Evolutionary conservation across 2,329 filamentous ascomycete species (phyloP), one percentile per base, ranked within the genome.

Genomic region (Rhynchosporium secalis): DNA sequence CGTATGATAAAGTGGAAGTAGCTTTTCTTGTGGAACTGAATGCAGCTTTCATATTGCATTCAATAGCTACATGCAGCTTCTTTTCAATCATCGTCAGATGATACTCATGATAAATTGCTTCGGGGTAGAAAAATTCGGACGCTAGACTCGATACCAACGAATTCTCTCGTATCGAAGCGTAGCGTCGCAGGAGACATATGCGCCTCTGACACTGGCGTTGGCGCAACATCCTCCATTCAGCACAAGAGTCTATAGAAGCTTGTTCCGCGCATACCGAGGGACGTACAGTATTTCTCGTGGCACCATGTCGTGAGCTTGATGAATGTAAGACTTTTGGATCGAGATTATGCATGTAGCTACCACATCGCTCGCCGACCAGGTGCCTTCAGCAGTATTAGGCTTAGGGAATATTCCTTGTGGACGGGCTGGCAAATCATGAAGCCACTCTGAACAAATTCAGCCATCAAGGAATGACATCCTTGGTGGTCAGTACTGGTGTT

Each of bases 1-100:
- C 28, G n/a, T 4, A 45, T 31, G 41, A 26, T 13, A 40, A 46
- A 15, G 40, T 46, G 54, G 13, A 56, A n/a, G 40, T 45, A 3
- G 15, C 28, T 15, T 56, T 45, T 36, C 38, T 56, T 45, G 45
- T 51, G 36, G 10, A 31, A 31, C 56, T 36, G 20, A 51, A 41
- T 49, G 56, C 56, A 33, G 31, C 46, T 41, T 38, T 59, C 56
- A 46, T 51, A 51, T 41, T 58, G 46, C 45, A 51, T 29, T 48
- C 46, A 59, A 59, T 58, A 29, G 28, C 10, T 51, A 29, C 26
- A 47, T 45, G 29, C 31, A 38, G 47, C n/a, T 36, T 60, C 48
- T 15, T 47, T 46, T 60, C 12, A 38, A 55, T 43, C 36, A 8
- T 12, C n/a, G 29, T 54, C 48, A 55, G 48, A 60, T 60, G 48